Evolutionary conservation across 2,329 filamentous ascomycete species (phyloP), one percentile per base, ranked within the genome.

Genomic region (Beauveria bassiana): DNA sequence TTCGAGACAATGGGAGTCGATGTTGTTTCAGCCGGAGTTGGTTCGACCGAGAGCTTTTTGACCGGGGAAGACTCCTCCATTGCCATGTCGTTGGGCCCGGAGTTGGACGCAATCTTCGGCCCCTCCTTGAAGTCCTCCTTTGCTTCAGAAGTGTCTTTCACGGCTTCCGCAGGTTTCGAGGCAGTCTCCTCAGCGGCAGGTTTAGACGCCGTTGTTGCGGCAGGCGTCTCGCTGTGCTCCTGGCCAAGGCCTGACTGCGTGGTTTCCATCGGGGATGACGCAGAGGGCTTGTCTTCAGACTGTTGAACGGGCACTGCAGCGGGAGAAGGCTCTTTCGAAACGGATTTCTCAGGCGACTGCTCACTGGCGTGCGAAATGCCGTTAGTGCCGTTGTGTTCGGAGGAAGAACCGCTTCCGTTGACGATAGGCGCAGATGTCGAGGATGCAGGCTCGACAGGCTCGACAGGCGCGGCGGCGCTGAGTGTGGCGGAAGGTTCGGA

Each of bases 401-500:
- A 52, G 20, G 52, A 56, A 7, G 59, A 42, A 16, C 26, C 47
- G 20, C 53, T 58, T 9, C 55, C 61, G 34, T 62, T 59, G 24
- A 62, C 22, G 18, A 38, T 20, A 2, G 56, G 55, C 18, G 42
- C 31, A 40, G 46, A 8, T 20, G 31, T n/a, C 6, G 61, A 40
- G 14, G 53, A 51, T 22, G 45, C 24, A 38, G 53, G 54, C 28
- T 31, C 31, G 31, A 31, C 31, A 10, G 31, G 31, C 31, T 57
- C 60, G 60, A 54, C 50, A 22, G 58, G 58, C n/a, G 42, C 50
- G 50, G 58, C n/a, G 42, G 34, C 28, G 22, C 38, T 31, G 7
- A 20, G 8, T 28, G 20, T 61, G 50, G 28, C 50, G 50, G 50
- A 61, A 61, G 58, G 58, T 28, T 61, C 58, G 28, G 42, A 43